phyloP scores from a whole-genome alignment of 306 rosid genomes.

The Argentina anserina region DNA sequence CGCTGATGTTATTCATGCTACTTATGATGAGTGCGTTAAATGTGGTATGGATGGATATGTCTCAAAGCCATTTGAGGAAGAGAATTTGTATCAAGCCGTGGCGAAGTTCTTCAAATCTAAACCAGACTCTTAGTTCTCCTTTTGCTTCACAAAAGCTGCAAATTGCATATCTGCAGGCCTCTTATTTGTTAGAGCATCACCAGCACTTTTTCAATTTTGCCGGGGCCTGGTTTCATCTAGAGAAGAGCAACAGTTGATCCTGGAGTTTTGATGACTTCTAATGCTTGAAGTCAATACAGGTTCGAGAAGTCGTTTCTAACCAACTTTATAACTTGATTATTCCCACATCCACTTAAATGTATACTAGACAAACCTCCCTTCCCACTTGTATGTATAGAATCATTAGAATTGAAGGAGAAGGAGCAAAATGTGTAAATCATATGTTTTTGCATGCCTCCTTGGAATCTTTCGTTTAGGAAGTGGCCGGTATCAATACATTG shows the following conservation, averaged over 20 bases:
- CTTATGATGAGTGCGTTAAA: slow-evolving; percentile 72
- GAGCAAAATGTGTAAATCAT: slow-evolving; percentile 56
- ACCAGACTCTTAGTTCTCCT: slow-evolving; percentile 30
- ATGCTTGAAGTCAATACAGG: slow-evolving; percentile 13
- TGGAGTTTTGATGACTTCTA: slow-evolving; percentile 13
- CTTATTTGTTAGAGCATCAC: slow-evolving; percentile 6
- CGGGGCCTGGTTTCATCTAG: slow-evolving; percentile 21
- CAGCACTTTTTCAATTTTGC: slow-evolving; percentile 35
- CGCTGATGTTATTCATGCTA: slow-evolving; percentile 93
- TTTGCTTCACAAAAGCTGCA: not conserved
- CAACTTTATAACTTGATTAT: slow-evolving; percentile 38
- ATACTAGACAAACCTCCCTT: slow-evolving; percentile 40
- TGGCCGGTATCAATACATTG: not conserved
- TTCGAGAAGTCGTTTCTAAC: slow-evolving; percentile 41
- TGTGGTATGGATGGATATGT: slow-evolving; percentile 97
- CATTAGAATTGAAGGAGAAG: slow-evolving; percentile 33
- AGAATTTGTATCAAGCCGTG: slow-evolving; percentile 84
- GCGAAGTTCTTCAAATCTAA: slow-evolving; percentile 67
- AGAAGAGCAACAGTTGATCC: slow-evolving; percentile 11
- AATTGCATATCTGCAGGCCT: slow-evolving; percentile 2
- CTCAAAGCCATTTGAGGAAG: slow-evolving; percentile 95
- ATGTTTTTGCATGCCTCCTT: slow-evolving; percentile 40
- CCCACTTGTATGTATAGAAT: slow-evolving; percentile 48
- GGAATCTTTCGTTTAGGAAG: slow-evolving; percentile 27
- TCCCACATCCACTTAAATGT: slow-evolving; percentile 35